These are phyloP conservation scores for Arthrobotrys sinensis DNA, from an alignment of 2,329 filamentous ascomycete species.

Conservation along the genomic window DNA sequence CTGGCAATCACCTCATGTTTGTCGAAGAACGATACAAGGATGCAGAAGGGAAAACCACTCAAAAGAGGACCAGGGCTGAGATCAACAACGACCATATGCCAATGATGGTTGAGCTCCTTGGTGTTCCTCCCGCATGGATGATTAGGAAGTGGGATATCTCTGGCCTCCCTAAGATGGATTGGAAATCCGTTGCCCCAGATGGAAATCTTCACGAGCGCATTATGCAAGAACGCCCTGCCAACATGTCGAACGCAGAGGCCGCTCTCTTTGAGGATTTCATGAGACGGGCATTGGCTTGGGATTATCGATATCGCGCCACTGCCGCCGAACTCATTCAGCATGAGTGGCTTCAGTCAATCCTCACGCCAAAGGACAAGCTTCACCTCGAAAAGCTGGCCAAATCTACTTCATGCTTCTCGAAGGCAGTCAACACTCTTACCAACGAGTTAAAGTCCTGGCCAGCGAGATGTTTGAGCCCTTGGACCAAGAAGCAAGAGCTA, in stretches of 20 bases:
- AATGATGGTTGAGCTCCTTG: conserved; percentile 58
- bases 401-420: conserved; percentile 6
- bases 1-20: conserved; percentile 53
- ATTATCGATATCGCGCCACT: conserved; percentile 52
- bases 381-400: conserved; percentile 13
- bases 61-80: conserved; percentile 52
- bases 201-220: conserved; percentile 54
- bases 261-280: conserved; percentile 55
- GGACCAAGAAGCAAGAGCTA: conserved; percentile 43
- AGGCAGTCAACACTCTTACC: background rate
- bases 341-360: conserved; percentile 47
- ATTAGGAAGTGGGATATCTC: conserved; percentile 48
- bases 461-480: conserved; percentile 8
- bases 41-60: conserved; percentile 39
- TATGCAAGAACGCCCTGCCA: conserved; percentile 42
- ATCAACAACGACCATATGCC: conserved; percentile 56
- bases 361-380: conserved; percentile 36
- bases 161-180: conserved; percentile 44
- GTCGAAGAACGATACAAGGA: conserved; percentile 56
- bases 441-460: conserved; percentile 12
- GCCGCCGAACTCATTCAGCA: conserved; percentile 53
- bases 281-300: conserved; percentile 50
- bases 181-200: conserved; percentile 22
- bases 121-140: conserved; percentile 52
- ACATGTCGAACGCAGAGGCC: conserved; percentile 30